A percentile compares a stretch with the other conserved stretches of the same genome.
Conservation (phyloP, 805 yeast species). For the Monosporozyma yasuniensis region DNA sequence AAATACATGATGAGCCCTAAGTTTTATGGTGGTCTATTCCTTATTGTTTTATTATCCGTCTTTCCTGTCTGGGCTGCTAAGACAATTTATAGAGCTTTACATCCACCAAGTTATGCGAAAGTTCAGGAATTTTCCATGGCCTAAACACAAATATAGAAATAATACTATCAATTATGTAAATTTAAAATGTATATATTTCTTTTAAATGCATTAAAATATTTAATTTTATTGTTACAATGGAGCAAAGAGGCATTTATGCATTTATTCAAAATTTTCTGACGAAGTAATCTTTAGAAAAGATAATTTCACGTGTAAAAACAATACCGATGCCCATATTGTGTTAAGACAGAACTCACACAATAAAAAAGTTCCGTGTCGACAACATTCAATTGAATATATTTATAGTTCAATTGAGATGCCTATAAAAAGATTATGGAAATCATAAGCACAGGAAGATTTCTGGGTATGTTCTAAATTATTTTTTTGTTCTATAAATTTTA, state of each 20-base stretch:
- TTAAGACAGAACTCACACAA: too few relatives aligned
- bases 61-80: conserved; percentile 87
- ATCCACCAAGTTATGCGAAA: conserved; percentile 95
- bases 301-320: too few relatives aligned
- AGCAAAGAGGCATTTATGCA: too few relatives aligned
- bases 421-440: too few relatives aligned
- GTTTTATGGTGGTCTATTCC: conserved; percentile 60
- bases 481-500: not conserved
- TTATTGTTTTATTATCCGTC: conserved; percentile 60
- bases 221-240: not conserved
- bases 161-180: not conserved
- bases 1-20: conserved; percentile 45
- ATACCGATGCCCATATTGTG: too few relatives aligned
- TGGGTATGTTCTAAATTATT: not conserved
- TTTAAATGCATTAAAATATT: not conserved
- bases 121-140: conserved; percentile 63
- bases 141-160: not conserved
- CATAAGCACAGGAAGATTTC: too few relatives aligned
- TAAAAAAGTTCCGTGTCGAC: too few relatives aligned
- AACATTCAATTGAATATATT: too few relatives aligned
- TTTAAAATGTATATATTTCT: not conserved
- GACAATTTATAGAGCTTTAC: conserved; percentile 59
- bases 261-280: too few relatives aligned
- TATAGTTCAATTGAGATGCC: too few relatives aligned
- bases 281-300: not conserved